Evolutionary conservation across 2,329 filamentous ascomycete genomes (phyloP).

Genomic region (Cadophora malorum): DNA sequence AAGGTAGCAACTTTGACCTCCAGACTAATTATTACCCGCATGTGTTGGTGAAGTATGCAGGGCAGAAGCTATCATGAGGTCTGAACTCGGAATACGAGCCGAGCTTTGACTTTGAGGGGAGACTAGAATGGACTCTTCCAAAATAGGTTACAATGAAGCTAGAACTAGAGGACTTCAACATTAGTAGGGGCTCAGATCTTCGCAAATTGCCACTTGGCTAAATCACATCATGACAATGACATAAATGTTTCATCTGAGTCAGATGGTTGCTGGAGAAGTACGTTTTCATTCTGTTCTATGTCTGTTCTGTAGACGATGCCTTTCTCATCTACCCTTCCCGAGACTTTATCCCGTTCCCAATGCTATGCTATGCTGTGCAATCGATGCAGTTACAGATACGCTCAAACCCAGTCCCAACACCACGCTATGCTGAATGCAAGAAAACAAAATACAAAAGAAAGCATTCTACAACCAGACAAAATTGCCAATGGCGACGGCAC

Average conservation of each 20-base stretch:
- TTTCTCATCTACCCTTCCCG: not conserved
- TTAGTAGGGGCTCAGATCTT: not conserved
- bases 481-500: slow-evolving; percentile 34
- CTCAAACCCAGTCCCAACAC: slow-evolving; percentile 28
- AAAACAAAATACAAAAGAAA: slow-evolving; percentile 21
- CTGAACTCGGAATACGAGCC: too few species aligned
- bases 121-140: too few species aligned
- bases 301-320: not conserved
- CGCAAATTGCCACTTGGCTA: not conserved
- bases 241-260: not conserved
- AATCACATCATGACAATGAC: not conserved
- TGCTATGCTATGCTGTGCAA: slow-evolving; percentile 6
- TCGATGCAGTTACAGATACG: not conserved
- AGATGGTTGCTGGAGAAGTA: not conserved
- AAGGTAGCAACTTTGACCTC: not conserved
- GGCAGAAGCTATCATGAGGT: not conserved
- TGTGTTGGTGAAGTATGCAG: not conserved
- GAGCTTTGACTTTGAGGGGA: too few species aligned
- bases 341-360: not conserved
- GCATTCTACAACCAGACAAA: slow-evolving; percentile 35
- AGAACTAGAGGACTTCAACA: too few species aligned
- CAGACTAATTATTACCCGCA: not conserved
- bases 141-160: too few species aligned
- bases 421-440: slow-evolving; percentile 32
- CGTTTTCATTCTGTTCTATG: not conserved